Percentiles rank a stretch among this genome's conserved stretches.
Evolutionary conservation across 345 rosid genomes (phyloP).

Genomic region (Corchorus capsularis): DNA sequence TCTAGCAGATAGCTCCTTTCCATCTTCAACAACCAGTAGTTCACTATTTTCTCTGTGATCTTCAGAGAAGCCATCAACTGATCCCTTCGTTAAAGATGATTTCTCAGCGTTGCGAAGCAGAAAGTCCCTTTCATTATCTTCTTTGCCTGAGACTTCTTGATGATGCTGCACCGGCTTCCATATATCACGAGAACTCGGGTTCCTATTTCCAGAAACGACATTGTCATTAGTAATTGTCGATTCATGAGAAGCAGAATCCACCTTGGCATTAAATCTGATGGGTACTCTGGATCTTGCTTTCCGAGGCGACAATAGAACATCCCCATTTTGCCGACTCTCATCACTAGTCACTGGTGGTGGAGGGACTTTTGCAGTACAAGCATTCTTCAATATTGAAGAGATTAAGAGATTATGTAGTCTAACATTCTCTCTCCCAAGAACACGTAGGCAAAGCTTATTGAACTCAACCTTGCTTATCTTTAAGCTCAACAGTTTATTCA

Average conservation of each 20-base stretch:
- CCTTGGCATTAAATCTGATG: conserved; percentile 69
- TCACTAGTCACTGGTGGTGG: conserved; percentile 51
- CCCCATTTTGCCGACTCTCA: conserved; percentile 60
- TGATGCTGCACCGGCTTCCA: conserved; percentile 52
- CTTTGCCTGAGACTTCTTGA: conserved; percentile 43
- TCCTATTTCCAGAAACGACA: conserved; percentile 54
- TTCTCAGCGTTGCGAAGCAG: conserved; percentile 30
- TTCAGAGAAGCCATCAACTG: conserved; percentile 11
- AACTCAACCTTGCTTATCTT: conserved; percentile 84
- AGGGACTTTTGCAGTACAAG: conserved; percentile 64
- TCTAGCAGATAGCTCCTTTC: conserved; percentile 47
- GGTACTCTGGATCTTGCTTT: conserved; percentile 59
- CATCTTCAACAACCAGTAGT: conserved; percentile 43
- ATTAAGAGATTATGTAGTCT: conserved; percentile 84
- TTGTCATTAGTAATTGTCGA: conserved; percentile 47
- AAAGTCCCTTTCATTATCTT: conserved; percentile 48
- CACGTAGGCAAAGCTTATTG: conserved; percentile 61
- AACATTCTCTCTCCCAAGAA: conserved; percentile 88
- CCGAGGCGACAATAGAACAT: conserved; percentile 56
- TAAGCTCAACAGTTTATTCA: conserved; percentile 74
- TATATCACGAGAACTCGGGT: conserved; percentile 50
- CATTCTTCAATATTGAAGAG: conserved; percentile 75
- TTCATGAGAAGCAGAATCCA: conserved; percentile 52
- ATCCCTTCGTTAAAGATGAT: conserved; percentile 21
- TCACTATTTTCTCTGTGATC: conserved; percentile 41